Evolutionary conservation across 2,329 filamentous ascomycete genomes (phyloP), one percentile per base, ranked within the genome.

Genomic region (Cercospora sp.): DNA sequence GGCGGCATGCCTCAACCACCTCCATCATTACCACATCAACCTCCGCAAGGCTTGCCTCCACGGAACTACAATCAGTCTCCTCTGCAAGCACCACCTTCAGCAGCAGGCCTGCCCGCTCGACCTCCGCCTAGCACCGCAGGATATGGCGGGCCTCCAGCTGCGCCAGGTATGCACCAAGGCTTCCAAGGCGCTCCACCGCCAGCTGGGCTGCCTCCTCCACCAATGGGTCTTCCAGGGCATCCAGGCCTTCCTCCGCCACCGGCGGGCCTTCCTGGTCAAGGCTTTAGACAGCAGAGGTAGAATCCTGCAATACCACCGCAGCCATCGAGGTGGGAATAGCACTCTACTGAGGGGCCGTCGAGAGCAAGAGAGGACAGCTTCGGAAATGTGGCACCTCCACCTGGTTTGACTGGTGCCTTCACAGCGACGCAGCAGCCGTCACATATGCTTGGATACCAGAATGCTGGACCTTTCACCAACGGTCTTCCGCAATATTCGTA

Each of bases 101-200:
- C 85, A 30, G 84, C 86, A 16, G 87, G 88, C 13, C 78, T 89
- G 28, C 90, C 90, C 45, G 88, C 90, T 66, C 83, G 90, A 45
- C 90, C 90, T n/a, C 90, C 90, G 3, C 88, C 89, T 18, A 88
- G 85, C 16, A 87, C 90, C 74, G 88, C 82, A 60, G 89, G 88
- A 1, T 91, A 90, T 75, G 90, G 89, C 51, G 90, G 90, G 9
- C 89, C 87, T 13, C 84, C 86, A 63, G 85, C 85, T 73, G 79
- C 82, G 59, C 84, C 84, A 3, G 73, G 73, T 18, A 71, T 74
- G 71, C 71, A 73, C 12, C 67, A 64, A 55, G 65, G 59, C 30
- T 73, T 68, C 80, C 82, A 51, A 80, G 82, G 65, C 79, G 80
- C 67, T 18, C 67, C 66, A 2, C 82, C 81, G 20, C 67, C 74